Base-by-base conservation (phyloP, 176 grass and related monocot genomes). In the Eleusine coracana region DNA sequence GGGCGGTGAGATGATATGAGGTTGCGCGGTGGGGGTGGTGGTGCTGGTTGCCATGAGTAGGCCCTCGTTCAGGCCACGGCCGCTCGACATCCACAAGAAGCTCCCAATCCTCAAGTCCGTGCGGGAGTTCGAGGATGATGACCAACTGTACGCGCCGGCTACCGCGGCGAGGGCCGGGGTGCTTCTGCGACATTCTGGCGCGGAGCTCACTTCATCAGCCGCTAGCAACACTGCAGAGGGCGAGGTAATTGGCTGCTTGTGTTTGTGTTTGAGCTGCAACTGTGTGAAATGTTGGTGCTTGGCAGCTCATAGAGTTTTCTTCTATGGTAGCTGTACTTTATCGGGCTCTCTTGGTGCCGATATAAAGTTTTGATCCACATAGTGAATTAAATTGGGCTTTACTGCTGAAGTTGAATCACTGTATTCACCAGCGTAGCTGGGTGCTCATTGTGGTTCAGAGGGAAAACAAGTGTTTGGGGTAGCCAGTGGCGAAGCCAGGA, bases 71-170 rank as follows among this genome's bases (percentile, higher is more conserved):
- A 93, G 96, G 87, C 96, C 96, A 74, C 96, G 96, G 70, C 96
- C 96, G 14, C 91, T 99, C 23, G 96, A 99, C 87, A 99, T 99
- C 84, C 93, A 99, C 85, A 99, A 99, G 76, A 99, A 94, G 87
- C 89, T 99, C 76, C 93, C 96, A 0, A 91, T 99, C 70, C 83
- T 99, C 79, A 99, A 92, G 78, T 96, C 93, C 21, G 79, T 80
- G 58, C 89, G 92, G 84, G 96, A 96, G 77, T 96, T 96, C 74
- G 96, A 99, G 72, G 96, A 99, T 65, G 96, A 99, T 15, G 96
- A 99, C 50, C 83, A 1, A 34, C 49, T 66, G 66, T n/a, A 56
- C 49, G 49, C 49, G 36, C 14, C 79, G 51, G 25, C 84, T 40
- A 21, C 86, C 28, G 67, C 81, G 27, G 60, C 75, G 15, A 74